Conservation (phyloP, 768 basidiomycete genomes). For the Auriscalpium microsporum region DNA sequence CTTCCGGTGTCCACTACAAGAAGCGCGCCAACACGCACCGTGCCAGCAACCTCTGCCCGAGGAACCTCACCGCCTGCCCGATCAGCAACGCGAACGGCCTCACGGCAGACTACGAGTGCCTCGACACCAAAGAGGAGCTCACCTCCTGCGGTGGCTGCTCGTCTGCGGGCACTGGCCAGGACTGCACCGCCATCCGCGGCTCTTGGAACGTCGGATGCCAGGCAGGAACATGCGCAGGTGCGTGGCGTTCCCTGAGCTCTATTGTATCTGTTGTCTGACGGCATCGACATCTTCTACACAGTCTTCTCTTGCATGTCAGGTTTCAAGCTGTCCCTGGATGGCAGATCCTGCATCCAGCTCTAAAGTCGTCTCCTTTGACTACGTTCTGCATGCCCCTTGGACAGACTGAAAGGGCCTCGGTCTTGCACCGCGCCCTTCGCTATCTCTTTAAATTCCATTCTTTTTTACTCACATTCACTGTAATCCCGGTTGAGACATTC, state of each 20-base stretch:
- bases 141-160: slow-evolving; percentile 73
- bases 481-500: neutral
- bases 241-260: slow-evolving; percentile 15
- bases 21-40: slow-evolving; percentile 31
- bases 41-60: slow-evolving; percentile 39
- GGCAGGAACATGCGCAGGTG: slow-evolving; percentile 43
- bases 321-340: slow-evolving; percentile 34
- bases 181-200: slow-evolving; percentile 61
- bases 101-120: slow-evolving; percentile 46
- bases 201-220: slow-evolving; percentile 69
- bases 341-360: slow-evolving; percentile 33
- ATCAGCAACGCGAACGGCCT: slow-evolving; percentile 29
- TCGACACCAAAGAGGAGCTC: slow-evolving; percentile 56
- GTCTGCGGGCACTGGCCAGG: slow-evolving; percentile 51
- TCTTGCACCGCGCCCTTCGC: neutral
- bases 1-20: slow-evolving; percentile 25
- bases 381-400: too few species aligned
- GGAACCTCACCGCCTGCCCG: slow-evolving; percentile 48
- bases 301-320: slow-evolving; percentile 45
- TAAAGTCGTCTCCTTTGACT: slow-evolving; percentile 11
- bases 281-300: slow-evolving; percentile 14
- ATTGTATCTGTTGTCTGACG: neutral
- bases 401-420: too few species aligned
- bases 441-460: neutral
- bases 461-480: neutral